Evolutionary conservation across 2,329 filamentous ascomycete species (phyloP).

Genomic region (Neonectria faginata): DNA sequence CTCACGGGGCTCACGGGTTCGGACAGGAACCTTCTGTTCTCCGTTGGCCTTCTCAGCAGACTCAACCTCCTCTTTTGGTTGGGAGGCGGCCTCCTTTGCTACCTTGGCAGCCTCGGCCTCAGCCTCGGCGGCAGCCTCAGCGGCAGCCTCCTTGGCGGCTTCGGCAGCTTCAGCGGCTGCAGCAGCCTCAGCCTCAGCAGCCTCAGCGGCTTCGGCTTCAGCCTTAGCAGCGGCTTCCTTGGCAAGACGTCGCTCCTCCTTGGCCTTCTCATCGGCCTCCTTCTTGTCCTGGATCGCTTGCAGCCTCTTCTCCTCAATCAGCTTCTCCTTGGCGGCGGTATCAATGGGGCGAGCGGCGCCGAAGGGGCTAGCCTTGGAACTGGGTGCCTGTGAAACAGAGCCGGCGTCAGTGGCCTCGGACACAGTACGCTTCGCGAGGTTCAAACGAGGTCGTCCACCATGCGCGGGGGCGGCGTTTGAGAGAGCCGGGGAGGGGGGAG

Average conservation of each 20-base stretch:
- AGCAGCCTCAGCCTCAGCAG: constrained; percentile 47
- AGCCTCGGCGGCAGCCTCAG: constrained; percentile 46
- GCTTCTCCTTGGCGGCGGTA: constrained; percentile 87
- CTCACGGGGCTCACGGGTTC: constrained; percentile 57
- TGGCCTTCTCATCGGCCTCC: constrained; percentile 87
- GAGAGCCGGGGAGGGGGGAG: constrained; percentile 79
- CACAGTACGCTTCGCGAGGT: constrained; percentile 91
- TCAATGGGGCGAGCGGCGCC: constrained; percentile 95
- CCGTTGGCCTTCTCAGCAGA: constrained; percentile 46
- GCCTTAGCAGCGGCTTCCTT: constrained; percentile 67
- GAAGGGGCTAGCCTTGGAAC: constrained; percentile 91
- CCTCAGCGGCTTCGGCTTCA: constrained; percentile 53
- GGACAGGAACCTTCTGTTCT: constrained; percentile 62
- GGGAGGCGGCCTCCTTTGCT: constrained; percentile 43
- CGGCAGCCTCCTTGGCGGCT: constrained; percentile 47
- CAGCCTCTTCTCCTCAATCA: constrained; percentile 89
- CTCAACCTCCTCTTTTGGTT: constrained; percentile 36
- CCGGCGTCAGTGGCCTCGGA: constrained; percentile 72
- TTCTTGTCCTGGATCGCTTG: constrained; percentile 82
- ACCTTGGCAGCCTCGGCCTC: constrained; percentile 46
- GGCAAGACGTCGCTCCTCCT: constrained; percentile 75
- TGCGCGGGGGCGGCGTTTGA: constrained; percentile 60
- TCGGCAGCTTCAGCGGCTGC: constrained; percentile 46
- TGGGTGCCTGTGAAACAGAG: constrained; percentile 64
- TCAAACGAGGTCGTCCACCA: constrained; percentile 80